Evolutionary conservation across 2,329 filamentous ascomycete genomes (phyloP).

Genomic region (Botrytis byssoidea): DNA sequence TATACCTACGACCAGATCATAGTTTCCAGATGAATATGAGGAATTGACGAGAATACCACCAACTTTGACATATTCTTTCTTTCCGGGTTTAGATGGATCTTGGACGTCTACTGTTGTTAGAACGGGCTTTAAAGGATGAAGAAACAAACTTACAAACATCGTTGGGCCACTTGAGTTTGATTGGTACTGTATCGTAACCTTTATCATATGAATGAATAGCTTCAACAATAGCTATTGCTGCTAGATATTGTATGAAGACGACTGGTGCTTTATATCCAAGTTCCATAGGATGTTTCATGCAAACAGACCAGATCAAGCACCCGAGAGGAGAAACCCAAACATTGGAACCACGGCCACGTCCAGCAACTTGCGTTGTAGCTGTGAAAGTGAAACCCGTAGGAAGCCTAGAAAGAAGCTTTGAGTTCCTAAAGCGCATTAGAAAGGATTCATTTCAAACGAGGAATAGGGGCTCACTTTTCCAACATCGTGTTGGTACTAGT

Average conservation of each 20-base stretch:
- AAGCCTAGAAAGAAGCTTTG: slow-evolving; percentile 69
- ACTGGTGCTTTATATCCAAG: slow-evolving; percentile 73
- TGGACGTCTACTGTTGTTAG: slow-evolving; percentile 53
- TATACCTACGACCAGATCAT: slow-evolving; percentile 81
- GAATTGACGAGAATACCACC: slow-evolving; percentile 92
- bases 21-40: slow-evolving; percentile 71
- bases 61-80: slow-evolving; percentile 74
- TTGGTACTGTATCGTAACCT: slow-evolving; percentile 71
- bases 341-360: slow-evolving; percentile 83
- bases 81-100: slow-evolving; percentile 55
- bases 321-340: slow-evolving; percentile 93
- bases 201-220: slow-evolving; percentile 77
- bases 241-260: slow-evolving; percentile 91
- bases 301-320: slow-evolving; percentile 80
- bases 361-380: slow-evolving; percentile 84
- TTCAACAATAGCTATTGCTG: slow-evolving; percentile 81
- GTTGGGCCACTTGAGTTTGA: slow-evolving; percentile 97
- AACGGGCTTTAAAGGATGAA: background rate
- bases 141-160: slow-evolving; percentile 67
- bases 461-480: slow-evolving; percentile 63
- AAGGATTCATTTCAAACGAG: slow-evolving; percentile 3
- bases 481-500: slow-evolving; percentile 93
- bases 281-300: slow-evolving; percentile 78
- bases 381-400: slow-evolving; percentile 85
- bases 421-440: slow-evolving; percentile 57